phyloP scores from a whole-genome alignment of 192 early-diverging fungal species.

The Entomortierella chlamydospora region DNA sequence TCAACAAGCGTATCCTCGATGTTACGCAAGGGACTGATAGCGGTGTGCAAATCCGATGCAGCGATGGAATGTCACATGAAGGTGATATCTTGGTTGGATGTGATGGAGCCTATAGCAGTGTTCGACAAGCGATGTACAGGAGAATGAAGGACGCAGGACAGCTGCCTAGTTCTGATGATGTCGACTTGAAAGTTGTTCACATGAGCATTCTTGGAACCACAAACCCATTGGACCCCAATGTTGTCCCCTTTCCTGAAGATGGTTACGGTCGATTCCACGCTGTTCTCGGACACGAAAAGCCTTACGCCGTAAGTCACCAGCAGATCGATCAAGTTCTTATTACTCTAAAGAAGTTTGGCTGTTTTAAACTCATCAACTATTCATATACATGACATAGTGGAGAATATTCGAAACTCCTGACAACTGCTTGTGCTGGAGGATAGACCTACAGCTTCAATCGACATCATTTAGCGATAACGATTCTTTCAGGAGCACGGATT shows the following conservation, averaged over 20 bases:
- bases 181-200: conserved; percentile 8
- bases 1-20: neutral
- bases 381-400: conserved; percentile 2
- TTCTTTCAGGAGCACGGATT: conserved; percentile 2
- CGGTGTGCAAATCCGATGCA: neutral
- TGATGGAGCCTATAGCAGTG: conserved; percentile 19
- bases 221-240: neutral
- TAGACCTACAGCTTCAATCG: conserved; percentile 8
- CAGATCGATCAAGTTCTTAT: neutral
- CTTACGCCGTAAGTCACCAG: neutral
- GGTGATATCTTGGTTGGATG: neutral
- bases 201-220: conserved; percentile 24
- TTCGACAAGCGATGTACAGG: conserved; percentile 20
- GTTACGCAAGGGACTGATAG: neutral
- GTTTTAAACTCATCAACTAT: neutral
- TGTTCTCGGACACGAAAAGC: neutral
- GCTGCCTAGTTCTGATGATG: conserved; percentile 13
- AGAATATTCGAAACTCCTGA: neutral
- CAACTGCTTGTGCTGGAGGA: conserved; percentile 5
- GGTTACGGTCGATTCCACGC: neutral
- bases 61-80: neutral
- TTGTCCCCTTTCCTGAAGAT: neutral
- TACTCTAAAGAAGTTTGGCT: neutral
- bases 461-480: neutral
- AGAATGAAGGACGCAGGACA: neutral